Evolutionary conservation across 495 filamentous ascomycete species (phyloP), one percentile per base, ranked within the genome.

Genomic region (Penicillium longicatenatum): DNA sequence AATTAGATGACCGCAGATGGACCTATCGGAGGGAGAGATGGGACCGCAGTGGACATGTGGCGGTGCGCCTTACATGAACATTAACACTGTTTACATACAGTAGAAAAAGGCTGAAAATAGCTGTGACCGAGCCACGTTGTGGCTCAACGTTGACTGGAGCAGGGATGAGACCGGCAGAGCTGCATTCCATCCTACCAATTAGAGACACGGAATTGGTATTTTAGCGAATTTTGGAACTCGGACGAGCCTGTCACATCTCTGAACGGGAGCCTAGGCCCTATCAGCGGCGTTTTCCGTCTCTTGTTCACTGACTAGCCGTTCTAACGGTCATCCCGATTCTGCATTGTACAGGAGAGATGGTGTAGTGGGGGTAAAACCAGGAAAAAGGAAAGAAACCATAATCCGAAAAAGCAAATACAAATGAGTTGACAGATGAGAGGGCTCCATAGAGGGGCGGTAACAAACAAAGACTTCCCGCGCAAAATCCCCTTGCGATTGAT

Each of bases 401-500:
- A 44, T 5, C 19, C 14, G 17, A 39, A 7, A 39, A 39, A 7
- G 37, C 6, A 39, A 39, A 39, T 17, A 6, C 6, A 39, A 39
- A n/a, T 16, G 16, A 39, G 12, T n/a, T 16, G 37, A 39, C 3
- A 17, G 14, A 12, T 37, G 9, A 4, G 29, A 31, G 10, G 37
- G 37, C 16, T 39, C 37, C 37, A 39, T 39, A 21, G 22, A 29
- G 41, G 21, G 37, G 54, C 43, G 54, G 43, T 35, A 45, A 48
- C 60, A 62, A 45, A 48, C 60, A 62, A 62, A 52, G 55, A 58
- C 51, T 31, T 56, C n/a, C 24, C 24, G 24, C 26, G 26, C 16
- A 8, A 42, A 10, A 55, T 37, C 60, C 56, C 56, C 56, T 63
- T 63, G 42, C 61, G 49, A 59, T 26, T 21, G 22, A 21, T 31